Conservation (phyloP, 208 protist species). For the Acanthamoeba castellanii region DNA sequence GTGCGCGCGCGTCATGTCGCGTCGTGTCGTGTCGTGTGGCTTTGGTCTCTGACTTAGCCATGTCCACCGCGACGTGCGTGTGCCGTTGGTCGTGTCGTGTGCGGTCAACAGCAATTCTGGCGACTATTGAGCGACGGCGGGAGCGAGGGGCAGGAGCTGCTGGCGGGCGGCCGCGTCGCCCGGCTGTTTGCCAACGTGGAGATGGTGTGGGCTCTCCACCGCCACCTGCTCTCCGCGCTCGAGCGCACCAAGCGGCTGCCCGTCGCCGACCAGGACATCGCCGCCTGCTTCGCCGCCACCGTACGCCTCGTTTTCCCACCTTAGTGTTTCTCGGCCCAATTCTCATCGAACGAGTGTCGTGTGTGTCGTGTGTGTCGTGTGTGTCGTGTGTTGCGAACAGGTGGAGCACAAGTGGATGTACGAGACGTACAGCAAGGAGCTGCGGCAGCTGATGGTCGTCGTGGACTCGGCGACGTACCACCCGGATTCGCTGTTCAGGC, state of each 20-base stretch:
- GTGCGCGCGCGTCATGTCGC: too few species aligned
- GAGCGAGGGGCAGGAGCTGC: background rate
- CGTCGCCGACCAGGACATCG: background rate
- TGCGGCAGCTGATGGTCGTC: background rate
- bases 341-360: too few species aligned
- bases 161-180: background rate
- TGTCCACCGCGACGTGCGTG: too few species aligned
- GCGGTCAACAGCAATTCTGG: conserved; percentile 9
- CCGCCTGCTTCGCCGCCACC: conserved; percentile 1
- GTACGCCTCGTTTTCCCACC: background rate
- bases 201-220: background rate
- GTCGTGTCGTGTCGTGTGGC: background rate
- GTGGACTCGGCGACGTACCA: background rate
- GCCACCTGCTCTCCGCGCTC: background rate
- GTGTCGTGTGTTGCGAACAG: background rate
- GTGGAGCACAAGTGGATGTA: background rate
- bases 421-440: background rate
- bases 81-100: too few species aligned
- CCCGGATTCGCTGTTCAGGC: background rate
- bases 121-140: background rate
- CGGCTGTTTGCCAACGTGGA: background rate
- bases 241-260: background rate
- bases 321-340: too few species aligned
- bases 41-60: too few species aligned
- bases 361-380: too few species aligned